Evolutionary conservation across 2,329 filamentous ascomycete species (phyloP).

Genomic region (Emergomyces orientalis): DNA sequence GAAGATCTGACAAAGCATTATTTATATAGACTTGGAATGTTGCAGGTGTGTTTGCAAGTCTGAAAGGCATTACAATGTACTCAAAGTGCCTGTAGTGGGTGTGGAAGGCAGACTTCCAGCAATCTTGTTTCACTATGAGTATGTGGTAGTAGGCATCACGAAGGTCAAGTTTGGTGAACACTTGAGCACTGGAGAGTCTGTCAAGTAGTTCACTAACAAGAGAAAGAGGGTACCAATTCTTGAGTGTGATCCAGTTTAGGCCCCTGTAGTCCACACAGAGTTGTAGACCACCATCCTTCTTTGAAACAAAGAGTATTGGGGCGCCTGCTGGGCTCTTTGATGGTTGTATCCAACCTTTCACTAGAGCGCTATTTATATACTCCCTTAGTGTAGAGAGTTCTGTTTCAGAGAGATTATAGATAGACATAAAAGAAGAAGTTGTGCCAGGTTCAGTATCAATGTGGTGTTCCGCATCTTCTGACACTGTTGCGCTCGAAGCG

Average conservation of each 20-base stretch:
- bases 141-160: constrained; percentile 18
- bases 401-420: background rate
- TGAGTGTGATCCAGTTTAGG: constrained; percentile 21
- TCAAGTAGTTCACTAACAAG: constrained; percentile 22
- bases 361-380: background rate
- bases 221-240: constrained; percentile 21
- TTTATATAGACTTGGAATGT: too few species aligned
- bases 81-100: too few species aligned
- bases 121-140: constrained; percentile 15
- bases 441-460: too few species aligned
- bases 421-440: too few species aligned
- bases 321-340: background rate
- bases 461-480: too few species aligned
- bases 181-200: too few species aligned
- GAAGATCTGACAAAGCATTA: too few species aligned
- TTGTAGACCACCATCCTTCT: constrained; percentile 8
- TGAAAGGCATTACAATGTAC: too few species aligned
- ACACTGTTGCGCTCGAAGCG: too few species aligned
- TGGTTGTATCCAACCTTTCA: background rate
- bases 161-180: constrained; percentile 23
- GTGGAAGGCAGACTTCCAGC: too few species aligned
- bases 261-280: constrained; percentile 22
- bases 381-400: background rate
- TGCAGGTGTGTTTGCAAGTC: too few species aligned
- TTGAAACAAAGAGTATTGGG: background rate